Base-by-base conservation (phyloP, 805 yeast species). In the Metschnikowia matae region DNA sequence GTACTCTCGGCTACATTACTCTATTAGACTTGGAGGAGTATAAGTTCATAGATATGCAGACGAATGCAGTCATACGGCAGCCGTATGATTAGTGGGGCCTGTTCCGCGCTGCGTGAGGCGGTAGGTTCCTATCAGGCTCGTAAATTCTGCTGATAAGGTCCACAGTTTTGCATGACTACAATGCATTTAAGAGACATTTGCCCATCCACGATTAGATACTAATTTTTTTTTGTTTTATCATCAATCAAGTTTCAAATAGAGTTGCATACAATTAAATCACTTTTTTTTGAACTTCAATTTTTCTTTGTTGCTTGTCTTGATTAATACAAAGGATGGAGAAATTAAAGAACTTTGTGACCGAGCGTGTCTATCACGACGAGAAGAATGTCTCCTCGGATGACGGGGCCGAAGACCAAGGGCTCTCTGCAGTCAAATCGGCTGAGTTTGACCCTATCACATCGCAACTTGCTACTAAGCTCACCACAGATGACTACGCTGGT, bases 371-470 rank as follows among this genome's bases (percentile, higher is more conserved):
- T 40, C 45, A 41, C 26, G 58, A 56, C 38, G 59, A 55, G 45
- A 51, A 57, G 37, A 46, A 48, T 26, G 37, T 48, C 46, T 47
- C 54, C 29, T 35, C 38, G 26, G 57, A 49, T 10, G 50, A 36
- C 14, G 48, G 17, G 26, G 42, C 32, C 29, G 42, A 40, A 20
- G 48, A 49, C 7, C 37, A 36, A 13, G 53, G 46, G 13, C 59
- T 57, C 32, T 10, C 51, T 2, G 59, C 50, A 8, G 52, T 53
- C 32, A 53, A 48, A 43, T 57, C 61, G 14, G 50, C 44, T 3
- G 62, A 55, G 44, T 58, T 49, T 35, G 62, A 58, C 49, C 60
- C 60, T 2, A 48, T 53, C 43, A 52, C 54, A 39, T 45, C 52
- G 13, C 38, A 48, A 18, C 48, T 58, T 23, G 59, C 57, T 17